Evolutionary conservation across 2,329 filamentous ascomycete species (phyloP).

Genomic region (Phialemoniopsis sp.): DNA sequence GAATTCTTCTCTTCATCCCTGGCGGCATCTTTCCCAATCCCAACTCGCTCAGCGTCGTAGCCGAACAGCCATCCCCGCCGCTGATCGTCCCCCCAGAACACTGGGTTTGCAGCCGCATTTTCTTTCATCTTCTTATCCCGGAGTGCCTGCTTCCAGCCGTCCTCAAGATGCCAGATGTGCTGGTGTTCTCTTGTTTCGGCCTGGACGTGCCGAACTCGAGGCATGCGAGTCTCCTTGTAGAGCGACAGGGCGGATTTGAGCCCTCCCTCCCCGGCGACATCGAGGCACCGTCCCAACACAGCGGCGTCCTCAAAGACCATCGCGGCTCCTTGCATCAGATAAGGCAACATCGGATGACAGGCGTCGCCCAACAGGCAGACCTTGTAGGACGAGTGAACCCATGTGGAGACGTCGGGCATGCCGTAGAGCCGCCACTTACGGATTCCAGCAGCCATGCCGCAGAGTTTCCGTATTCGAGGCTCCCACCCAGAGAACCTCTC

Average conservation of each 20-base stretch:
- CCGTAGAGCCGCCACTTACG: conserved; percentile 44
- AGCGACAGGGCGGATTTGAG: conserved; percentile 1
- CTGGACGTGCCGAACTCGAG: conserved; percentile 12
- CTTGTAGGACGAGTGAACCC: conserved; percentile 32
- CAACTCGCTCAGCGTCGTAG: conserved; percentile 14
- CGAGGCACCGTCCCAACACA: conserved; percentile 13
- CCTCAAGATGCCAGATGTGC: conserved; percentile 15
- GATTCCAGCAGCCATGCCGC: conserved; percentile 27
- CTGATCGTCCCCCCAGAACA: conserved; percentile 17
- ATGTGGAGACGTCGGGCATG: conserved; percentile 29
- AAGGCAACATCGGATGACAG: conserved; percentile 43
- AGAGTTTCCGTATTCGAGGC: conserved; percentile 25
- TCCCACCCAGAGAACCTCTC: conserved; percentile 29
- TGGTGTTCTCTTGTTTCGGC: conserved; percentile 13
- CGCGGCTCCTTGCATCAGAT: conserved; percentile 41
- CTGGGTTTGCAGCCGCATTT: conserved; percentile 11
- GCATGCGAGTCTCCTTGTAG: conserved; percentile 12
- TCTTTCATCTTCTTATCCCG: conserved; percentile 10
- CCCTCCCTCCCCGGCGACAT: too few species aligned
- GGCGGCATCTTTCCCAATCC: conserved; percentile 7
- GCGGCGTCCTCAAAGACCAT: conserved; percentile 40
- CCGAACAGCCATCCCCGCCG: conserved; percentile 27
- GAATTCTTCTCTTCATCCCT: too few species aligned
- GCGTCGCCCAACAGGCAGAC: conserved; percentile 36
- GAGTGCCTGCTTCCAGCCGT: conserved; percentile 12